Conservation (phyloP, 2,329 filamentous ascomycete species). For the Geosmithia putterillii region DNA sequence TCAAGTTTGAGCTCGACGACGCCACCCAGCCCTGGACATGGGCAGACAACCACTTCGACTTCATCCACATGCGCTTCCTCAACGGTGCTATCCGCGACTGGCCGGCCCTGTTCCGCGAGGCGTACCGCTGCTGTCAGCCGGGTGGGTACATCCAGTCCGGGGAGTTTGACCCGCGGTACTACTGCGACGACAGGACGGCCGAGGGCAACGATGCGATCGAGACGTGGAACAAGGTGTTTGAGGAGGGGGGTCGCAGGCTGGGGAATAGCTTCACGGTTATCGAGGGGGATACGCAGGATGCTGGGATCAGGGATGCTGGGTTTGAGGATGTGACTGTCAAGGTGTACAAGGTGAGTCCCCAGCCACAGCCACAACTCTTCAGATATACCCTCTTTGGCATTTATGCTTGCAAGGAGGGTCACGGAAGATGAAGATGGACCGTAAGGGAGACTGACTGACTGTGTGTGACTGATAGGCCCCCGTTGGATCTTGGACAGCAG, state of each 20-base stretch:
- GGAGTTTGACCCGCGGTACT: slow-evolving; percentile 2
- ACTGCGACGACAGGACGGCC: slow-evolving; percentile 5
- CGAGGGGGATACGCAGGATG: slow-evolving; percentile 8
- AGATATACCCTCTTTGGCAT: no score
- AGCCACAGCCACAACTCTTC: no score
- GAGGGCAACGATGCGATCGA: slow-evolving; percentile 1
- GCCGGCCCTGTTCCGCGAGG: slow-evolving; percentile 31
- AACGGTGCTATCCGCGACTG: slow-evolving; percentile 45
- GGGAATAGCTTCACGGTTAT: slow-evolving; percentile 13
- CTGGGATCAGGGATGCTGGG: slow-evolving; percentile 5
- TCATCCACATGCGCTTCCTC: slow-evolving; percentile 45
- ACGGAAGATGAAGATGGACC: no score
- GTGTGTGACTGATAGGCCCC: slow-evolving; percentile 16
- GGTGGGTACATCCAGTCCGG: slow-evolving; percentile 7
- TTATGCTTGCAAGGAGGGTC: no score
- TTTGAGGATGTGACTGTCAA: slow-evolving; percentile 5
- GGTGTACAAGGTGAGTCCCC: slow-evolving; percentile 2
- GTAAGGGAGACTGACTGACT: background rate
- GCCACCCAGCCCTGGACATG: slow-evolving; percentile 28
- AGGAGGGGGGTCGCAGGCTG: slow-evolving; percentile 11
- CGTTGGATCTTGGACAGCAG: slow-evolving; percentile 26
- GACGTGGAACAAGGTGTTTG: slow-evolving; percentile 10
- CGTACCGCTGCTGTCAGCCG: slow-evolving; percentile 4
- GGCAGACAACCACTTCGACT: slow-evolving; percentile 34
- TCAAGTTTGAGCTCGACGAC: slow-evolving; percentile 5